Evolutionary conservation across 768 basidiomycete species (phyloP), one percentile per base, ranked within the genome.

Genomic region (Coprinopsis strossmayeri): DNA sequence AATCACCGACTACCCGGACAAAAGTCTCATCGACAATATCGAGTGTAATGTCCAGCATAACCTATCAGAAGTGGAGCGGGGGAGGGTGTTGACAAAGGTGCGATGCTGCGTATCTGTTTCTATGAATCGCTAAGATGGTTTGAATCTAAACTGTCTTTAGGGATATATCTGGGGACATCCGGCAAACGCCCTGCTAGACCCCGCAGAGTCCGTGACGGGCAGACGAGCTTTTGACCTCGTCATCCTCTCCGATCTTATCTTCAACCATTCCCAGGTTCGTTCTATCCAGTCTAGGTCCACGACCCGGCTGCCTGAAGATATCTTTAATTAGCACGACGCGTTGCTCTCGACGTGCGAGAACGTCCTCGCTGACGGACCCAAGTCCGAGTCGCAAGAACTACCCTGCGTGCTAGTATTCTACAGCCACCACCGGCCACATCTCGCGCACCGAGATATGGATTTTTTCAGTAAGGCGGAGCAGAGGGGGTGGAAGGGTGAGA

Each of bases 1-100:
- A 2, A 65, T 93, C 40, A 96, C 96, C 0, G 96, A 99, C 64
- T 98, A 97, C 61, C 95, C 95, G 0, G 95, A 97, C 53, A 57
- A 69, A 1, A 61, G 71, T 10, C 74, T 97, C 24, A 63, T 97
- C 21, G 71, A 84, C 2, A 97, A 97, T 61, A 72, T 98, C 25
- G 58, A 64, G 3, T 61, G 74, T 45, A 98, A 98, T 58, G 76
- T 89, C 0, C 59, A 66, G 2, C 53, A 59, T 12, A 96, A 96
- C 57, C 46, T 84, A 2, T 54, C 32, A 0, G 61, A 65, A 1
- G 52, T 53, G 5, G 69, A 72, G 2, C 67, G 66, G 53, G 73
- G 68, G 41, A 55, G 59, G 37, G 55, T 63, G 18, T 53, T 62
- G 50, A 58, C 71, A 13, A 53, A 65, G 50, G 66, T 66, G 28